Evolutionary conservation across 495 filamentous ascomycete species (phyloP).

Genomic region (Cercophora samala): DNA sequence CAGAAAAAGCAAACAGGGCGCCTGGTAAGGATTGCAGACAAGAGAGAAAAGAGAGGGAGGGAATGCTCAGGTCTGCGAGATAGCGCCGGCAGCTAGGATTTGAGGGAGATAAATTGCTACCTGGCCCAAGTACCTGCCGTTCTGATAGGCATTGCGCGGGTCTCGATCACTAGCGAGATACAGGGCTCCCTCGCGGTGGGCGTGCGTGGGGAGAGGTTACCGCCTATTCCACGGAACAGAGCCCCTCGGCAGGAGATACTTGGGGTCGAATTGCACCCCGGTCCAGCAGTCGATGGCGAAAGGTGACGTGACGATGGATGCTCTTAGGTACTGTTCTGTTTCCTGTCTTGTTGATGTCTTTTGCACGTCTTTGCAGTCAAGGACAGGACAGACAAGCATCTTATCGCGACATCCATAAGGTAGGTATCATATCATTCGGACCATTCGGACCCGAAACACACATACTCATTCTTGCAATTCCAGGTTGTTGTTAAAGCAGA

Average conservation of each 20-base stretch:
- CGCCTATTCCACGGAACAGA: slow-evolving; percentile 26
- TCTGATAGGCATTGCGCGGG: slow-evolving; percentile 22
- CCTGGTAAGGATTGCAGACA: slow-evolving; percentile 7
- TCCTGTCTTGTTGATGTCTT: slow-evolving; percentile 3
- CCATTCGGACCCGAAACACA: background rate
- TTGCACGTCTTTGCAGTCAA: background rate
- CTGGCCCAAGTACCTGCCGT: slow-evolving; percentile 18
- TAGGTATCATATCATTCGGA: no score
- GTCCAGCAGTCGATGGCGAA: slow-evolving; percentile 21
- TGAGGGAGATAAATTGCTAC: slow-evolving; percentile 36
- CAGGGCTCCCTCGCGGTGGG: slow-evolving; percentile 5
- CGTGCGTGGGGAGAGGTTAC: slow-evolving; percentile 24
- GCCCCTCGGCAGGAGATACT: slow-evolving; percentile 26
- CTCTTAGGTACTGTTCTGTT: slow-evolving; percentile 8
- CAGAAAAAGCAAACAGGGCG: slow-evolving; percentile 7
- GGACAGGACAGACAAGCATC: background rate
- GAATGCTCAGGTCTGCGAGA: slow-evolving; percentile 19
- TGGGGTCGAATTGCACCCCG: slow-evolving; percentile 11
- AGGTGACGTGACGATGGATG: slow-evolving; percentile 26
- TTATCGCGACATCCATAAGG: background rate
- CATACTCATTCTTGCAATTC: background rate
- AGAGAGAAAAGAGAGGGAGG: slow-evolving; percentile 11
- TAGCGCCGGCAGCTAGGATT: slow-evolving; percentile 31
- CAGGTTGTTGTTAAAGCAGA: background rate
- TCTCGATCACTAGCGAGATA: slow-evolving; percentile 28